A percentile compares a stretch with the other conserved stretches of the same genome.
phyloP scores from a whole-genome alignment of 2,329 filamentous ascomycete species.

The Fusarium gaditjirri region DNA sequence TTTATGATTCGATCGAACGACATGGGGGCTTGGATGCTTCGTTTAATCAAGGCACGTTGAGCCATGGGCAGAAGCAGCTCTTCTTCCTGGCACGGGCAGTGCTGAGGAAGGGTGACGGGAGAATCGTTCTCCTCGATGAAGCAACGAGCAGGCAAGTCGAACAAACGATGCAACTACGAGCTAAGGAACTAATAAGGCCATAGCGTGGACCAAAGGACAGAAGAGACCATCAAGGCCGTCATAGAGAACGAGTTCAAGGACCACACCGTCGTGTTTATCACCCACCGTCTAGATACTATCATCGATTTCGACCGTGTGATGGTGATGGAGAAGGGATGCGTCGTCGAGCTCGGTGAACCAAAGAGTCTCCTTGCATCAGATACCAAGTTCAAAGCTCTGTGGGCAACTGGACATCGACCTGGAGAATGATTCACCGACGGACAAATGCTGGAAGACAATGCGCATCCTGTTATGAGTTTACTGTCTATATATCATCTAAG shows the following conservation, averaged over 20 bases:
- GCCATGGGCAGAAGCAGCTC: conserved; percentile 61
- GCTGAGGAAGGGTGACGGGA: conserved; percentile 50
- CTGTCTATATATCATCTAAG: conserved; percentile 31
- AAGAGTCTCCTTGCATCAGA: conserved; percentile 31
- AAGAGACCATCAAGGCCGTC: conserved; percentile 47
- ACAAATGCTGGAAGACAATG: not conserved
- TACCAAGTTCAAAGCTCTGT: conserved; percentile 40
- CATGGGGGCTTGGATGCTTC: conserved; percentile 52
- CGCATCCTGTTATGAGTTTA: not conserved
- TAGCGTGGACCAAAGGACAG: conserved; percentile 50
- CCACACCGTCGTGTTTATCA: conserved; percentile 64
- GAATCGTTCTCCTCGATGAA: conserved; percentile 59
- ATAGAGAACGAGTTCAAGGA: conserved; percentile 47
- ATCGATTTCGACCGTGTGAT: conserved; percentile 47
- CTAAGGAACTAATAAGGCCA: conserved; percentile 1
- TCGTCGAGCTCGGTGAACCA: conserved; percentile 44
- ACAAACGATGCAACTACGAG: too few species aligned
- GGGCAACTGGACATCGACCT: conserved; percentile 43
- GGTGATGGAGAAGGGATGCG: conserved; percentile 43
- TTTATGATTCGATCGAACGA: conserved; percentile 54
- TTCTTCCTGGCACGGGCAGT: conserved; percentile 62
- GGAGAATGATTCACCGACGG: not conserved
- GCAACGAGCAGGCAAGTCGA: conserved; percentile 48
- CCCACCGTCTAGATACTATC: conserved; percentile 57
- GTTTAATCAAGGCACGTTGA: conserved; percentile 50